Base-by-base conservation (phyloP, 352 stramenopile genomes). In the Phytopythium aichiense region DNA sequence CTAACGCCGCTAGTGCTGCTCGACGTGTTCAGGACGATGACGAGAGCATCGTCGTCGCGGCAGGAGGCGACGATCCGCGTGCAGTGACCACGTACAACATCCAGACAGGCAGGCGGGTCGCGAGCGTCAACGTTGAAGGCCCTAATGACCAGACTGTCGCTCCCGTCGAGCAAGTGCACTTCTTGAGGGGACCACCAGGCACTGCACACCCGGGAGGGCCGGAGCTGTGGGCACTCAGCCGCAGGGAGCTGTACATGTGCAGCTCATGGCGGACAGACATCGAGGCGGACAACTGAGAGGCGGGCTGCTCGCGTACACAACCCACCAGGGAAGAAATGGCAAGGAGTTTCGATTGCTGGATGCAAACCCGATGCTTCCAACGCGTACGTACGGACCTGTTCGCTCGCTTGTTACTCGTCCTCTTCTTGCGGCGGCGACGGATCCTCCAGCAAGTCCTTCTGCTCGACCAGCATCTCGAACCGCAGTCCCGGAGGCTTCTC, bases 381-480 rank as follows among this genome's bases (percentile, higher is more conserved):
- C 16, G 38, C 38, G n/a, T 38, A 48, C 18, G 40, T 22, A 18
- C 43, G 15, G 43, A 52, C 12, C 7, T 15, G 23, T 7, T 52
- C 46, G 9, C 4, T 45, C 30, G 22, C 23, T 23, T 22, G 46
- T 23, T 33, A 52, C 46, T 52, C 46, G 46, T 84, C 81, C 69
- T 88, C 78, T 51, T 79, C 71, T 61, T 80, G 70, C 18, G 75
- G 74, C 18, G 79, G 89, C 23, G 86, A 88, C 28, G 84, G 87
- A 60, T 96, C 82, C 45, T 91, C 84, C 28, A 93, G 69, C 56
- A 96, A 45, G 37, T 96, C 87, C 28, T 75, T 72, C 62, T 96
- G 86, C 60, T 92, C 81, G 7, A 69, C 64, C 28, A 87, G 69
- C 43, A 79, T 65, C 7, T 88, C 75, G 53, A 88, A 92, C 33